Base-by-base conservation (phyloP, 768 basidiomycete genomes). In the Macrolepiota dolichaula region DNA sequence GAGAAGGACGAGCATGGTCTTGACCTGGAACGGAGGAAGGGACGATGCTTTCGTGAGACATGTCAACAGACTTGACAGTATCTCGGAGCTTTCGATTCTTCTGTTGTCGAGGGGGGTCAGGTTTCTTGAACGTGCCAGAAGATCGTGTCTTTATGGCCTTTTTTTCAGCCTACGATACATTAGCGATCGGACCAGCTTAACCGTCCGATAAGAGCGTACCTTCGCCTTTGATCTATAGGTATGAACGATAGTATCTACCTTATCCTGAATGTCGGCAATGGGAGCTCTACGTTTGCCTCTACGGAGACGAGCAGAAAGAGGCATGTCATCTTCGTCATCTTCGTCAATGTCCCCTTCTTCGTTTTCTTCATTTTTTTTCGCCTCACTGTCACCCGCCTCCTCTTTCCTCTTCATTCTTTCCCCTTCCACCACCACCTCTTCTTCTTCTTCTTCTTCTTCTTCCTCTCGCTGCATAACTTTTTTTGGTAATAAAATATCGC, bases 1-100 rank as follows among this genome's bases (percentile, higher is more conserved):
- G 52, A 54, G 37, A 19, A 24, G 52, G 24, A 24, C 42, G 61
- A 35, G 53, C 17, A 27, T 61, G 40, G 62, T 85, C 83, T 67
- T 87, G 81, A 40, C 81, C 80, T 2, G 86, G 85, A 47, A 83
- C 73, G 17, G 87, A 89, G 0, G 86, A 87, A 5, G 86, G 86
- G 12, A 87, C 70, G 56, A 66, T 68, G 50, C 59, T 67, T 59
- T 79, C 78, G 69, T 68, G 72, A n/a, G 74, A 76, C n/a, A 56
- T 64, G 27, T 52, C 62, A 12, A 57, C 32, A 15, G 47, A 11
- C 25, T 55, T 47, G 40, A 2, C 3, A 15, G 6, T 24, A 4
- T 42, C 35, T 13, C 46, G 7, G n/a, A 3, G 32, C 24, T 53
- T 40, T 17, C 27, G 51, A 46, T 15, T 44, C 27, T 32, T 51